These are phyloP conservation scores for Nigrospora oryzae DNA, from an alignment of 2,329 filamentous ascomycete genomes.

Conservation along the genomic window DNA sequence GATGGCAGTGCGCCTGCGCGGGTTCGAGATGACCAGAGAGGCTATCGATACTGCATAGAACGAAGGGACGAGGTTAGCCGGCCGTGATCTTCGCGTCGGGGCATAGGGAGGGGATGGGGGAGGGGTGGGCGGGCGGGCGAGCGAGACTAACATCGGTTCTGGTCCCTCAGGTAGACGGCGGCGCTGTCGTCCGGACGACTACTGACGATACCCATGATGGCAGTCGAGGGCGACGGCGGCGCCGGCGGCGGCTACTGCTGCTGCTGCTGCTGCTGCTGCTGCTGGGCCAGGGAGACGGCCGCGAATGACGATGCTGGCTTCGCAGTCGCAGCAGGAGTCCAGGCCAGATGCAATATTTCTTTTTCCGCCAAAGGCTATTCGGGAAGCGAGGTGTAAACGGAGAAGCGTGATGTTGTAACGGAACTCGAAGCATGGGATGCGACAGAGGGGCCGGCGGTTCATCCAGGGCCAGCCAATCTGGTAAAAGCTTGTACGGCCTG, in stretches of 20 bases:
- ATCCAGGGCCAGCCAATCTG: no score
- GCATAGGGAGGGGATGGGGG: no score
- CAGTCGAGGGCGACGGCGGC: slow-evolving; percentile 13
- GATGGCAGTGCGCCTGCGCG: slow-evolving; percentile 67
- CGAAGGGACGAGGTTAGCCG: no score
- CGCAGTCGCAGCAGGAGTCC: neutral
- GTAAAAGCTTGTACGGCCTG: no score
- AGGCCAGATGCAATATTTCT: neutral
- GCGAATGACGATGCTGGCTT: slow-evolving; percentile 2
- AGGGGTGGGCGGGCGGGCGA: slow-evolving; percentile 5
- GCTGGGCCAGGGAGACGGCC: slow-evolving; percentile 15
- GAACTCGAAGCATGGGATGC: no score
- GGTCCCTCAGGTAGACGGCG: slow-evolving; percentile 78
- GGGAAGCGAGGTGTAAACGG: no score
- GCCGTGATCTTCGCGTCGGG: no score
- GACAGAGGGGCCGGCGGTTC: no score
- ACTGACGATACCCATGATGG: slow-evolving; percentile 82
- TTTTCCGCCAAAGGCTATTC: no score
- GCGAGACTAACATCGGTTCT: slow-evolving; percentile 68
- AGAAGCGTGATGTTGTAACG: no score
- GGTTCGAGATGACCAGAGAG: slow-evolving; percentile 72
- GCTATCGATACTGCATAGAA: slow-evolving; percentile 68
- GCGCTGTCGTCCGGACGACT: slow-evolving; percentile 81
- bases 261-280: slow-evolving; percentile 7
- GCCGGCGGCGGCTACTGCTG: slow-evolving; percentile 5